phyloP scores from a whole-genome alignment of 2,329 filamentous ascomycete species.

The Mycosphaerella sp. region DNA sequence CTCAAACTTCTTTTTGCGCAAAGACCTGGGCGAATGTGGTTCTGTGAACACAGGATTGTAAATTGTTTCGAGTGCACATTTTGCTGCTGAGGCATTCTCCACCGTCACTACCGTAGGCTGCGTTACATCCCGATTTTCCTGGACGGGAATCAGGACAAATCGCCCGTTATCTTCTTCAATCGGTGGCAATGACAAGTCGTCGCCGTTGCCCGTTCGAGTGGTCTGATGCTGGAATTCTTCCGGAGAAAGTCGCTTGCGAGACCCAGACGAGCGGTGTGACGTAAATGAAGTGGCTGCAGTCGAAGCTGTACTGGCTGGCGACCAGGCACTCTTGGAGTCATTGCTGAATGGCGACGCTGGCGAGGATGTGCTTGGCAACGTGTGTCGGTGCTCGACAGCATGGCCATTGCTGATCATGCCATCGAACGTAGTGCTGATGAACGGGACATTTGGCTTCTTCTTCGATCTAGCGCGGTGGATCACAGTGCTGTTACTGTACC shows the following conservation, averaged over 20 bases:
- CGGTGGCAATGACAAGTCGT: slow-evolving; percentile 27
- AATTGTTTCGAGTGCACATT: slow-evolving; percentile 78
- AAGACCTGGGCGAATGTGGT: slow-evolving; percentile 49
- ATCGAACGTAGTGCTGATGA: slow-evolving; percentile 22
- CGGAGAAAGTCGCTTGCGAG: slow-evolving; percentile 24
- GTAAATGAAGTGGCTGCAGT: slow-evolving; percentile 32
- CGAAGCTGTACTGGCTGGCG: slow-evolving; percentile 29
- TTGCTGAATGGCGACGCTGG: slow-evolving; percentile 14
- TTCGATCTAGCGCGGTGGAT: slow-evolving; percentile 23
- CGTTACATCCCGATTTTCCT: slow-evolving; percentile 24
- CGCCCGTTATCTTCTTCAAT: slow-evolving; percentile 31
- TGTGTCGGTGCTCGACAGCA: slow-evolving; percentile 13
- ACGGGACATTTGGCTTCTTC: slow-evolving; percentile 23
- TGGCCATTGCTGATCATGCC: slow-evolving; percentile 4
- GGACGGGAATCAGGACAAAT: slow-evolving; percentile 29
- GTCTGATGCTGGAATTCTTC: slow-evolving; percentile 25
- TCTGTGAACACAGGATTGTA: slow-evolving; percentile 63
- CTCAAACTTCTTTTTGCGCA: slow-evolving; percentile 59
- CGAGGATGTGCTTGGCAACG: slow-evolving; percentile 17
- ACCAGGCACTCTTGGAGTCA: slow-evolving; percentile 20
- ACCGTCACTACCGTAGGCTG: slow-evolving; percentile 53
- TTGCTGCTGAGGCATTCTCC: slow-evolving; percentile 72
- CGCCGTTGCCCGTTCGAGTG: slow-evolving; percentile 20
- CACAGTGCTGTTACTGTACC: slow-evolving; percentile 19
- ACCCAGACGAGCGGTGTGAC: slow-evolving; percentile 26